Percentiles rank a stretch among this genome's conserved stretches.
These are phyloP conservation scores for Boechera retrofracta DNA, from an alignment of 345 rosid genomes.

Conservation along the genomic window DNA sequence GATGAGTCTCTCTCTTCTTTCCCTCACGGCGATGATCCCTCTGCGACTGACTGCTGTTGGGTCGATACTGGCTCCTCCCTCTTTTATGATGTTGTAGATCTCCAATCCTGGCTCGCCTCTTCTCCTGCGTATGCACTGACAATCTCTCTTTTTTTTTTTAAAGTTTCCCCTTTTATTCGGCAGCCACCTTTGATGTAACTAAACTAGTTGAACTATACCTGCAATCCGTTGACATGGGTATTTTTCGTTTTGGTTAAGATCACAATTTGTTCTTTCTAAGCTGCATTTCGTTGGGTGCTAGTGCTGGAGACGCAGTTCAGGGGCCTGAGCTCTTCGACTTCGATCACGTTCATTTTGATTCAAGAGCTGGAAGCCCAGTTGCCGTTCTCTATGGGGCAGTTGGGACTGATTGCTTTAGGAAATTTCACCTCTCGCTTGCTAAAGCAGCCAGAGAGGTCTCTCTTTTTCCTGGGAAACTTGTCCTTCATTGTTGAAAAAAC, in stretches of 20 bases:
- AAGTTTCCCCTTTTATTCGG: too few species aligned
- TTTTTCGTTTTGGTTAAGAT: conserved; percentile 10
- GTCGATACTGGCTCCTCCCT: conserved; percentile 81
- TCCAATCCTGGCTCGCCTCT: conserved; percentile 62
- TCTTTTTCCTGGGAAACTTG: neutral
- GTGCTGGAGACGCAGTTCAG: conserved; percentile 67
- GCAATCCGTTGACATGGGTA: too few species aligned
- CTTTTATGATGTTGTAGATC: conserved; percentile 74
- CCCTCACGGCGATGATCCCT: conserved; percentile 65
- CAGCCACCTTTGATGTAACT: too few species aligned
- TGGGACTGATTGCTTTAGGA: conserved; percentile 83
- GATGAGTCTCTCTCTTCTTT: conserved; percentile 96
- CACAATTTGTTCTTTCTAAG: conserved; percentile 11
- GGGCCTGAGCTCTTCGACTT: conserved; percentile 88
- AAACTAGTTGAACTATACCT: too few species aligned
- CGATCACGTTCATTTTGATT: conserved; percentile 75
- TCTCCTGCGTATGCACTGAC: conserved; percentile 57
- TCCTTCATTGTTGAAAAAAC: neutral
- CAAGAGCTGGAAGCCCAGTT: conserved; percentile 63
- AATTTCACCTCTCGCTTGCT: conserved; percentile 68
- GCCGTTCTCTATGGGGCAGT: conserved; percentile 92
- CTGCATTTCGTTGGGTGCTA: conserved; percentile 43
- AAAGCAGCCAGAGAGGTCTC: conserved; percentile 79
- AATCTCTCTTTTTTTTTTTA: neutral
- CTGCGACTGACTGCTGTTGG: conserved; percentile 88